Base-by-base conservation (phyloP, 2,329 filamentous ascomycete species). In the Verticillium longisporum region DNA sequence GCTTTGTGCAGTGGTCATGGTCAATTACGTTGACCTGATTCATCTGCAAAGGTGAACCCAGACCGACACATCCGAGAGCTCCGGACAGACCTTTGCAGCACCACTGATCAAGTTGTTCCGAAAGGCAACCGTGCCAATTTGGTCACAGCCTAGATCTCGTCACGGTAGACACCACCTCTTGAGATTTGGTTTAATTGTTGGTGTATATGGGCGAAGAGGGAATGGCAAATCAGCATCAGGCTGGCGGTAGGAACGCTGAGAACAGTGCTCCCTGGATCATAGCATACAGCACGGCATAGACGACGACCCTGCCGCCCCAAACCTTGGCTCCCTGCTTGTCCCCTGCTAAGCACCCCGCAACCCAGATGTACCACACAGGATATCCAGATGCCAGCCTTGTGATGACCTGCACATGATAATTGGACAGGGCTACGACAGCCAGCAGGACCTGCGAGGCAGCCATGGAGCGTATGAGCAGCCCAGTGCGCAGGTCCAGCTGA, bases 381-480 rank as follows among this genome's bases (percentile, higher is more conserved):
- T 94, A 97, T 0, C 88, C 94, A 0, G 93, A 97, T 1, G 91
- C 89, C 15, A 99, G 82, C 31, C 95, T 86, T 55, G 89, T 96
- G 68, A 98, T 89, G 67, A 99, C 96, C 74, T 99, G 95, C 32
- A 97, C 89, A 71, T 99, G 95, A 70, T 96, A 96, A 64, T 79
- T 91, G 13, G 88, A 91, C 21, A 93, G 74, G 21, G 92, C 90
- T 62, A 94, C 73, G 2, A 84, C 63, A 1, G 89, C 88, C 18
- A 99, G 79, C 3, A 93, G 61, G 1, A 90, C 74, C 73, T 99
- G 94, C 4, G 86, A 83, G 3, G 88, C 74, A 1, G 91, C 91
- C 63, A 97, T 78, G 26, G 84, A 83, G 33, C 74, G 74, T 6
- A 85, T 66, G 10, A 85, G 62, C 10, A 68, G 37, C 37, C 63